Evolutionary conservation across 2,329 filamentous ascomycete species (phyloP), one percentile per base, ranked within the genome.

Genomic region (Ophiostoma montium): DNA sequence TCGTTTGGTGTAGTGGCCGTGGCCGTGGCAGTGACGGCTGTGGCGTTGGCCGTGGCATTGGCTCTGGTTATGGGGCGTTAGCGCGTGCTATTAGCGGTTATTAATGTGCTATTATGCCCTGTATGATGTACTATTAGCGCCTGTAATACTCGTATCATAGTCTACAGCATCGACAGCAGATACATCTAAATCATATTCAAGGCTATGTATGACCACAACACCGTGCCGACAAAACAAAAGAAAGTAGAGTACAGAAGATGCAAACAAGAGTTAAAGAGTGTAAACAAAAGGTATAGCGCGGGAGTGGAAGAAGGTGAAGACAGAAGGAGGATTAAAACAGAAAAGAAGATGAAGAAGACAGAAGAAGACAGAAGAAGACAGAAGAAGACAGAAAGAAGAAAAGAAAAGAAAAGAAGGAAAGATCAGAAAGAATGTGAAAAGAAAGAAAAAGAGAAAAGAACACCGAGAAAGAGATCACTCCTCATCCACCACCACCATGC

Each of bases 401-500:
- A 13, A 5, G 41, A 38, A 45, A 31, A 11, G 33, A 21, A 23
- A n/a, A 11, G 5, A 18, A 13, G 9, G 10, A 31, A 30, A 6
- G 10, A 11, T 8, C 5, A 32, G 31, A 15, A 32, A n/a, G 41
- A 7, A 19, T 18, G 44, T 16, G 15, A 10, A 19, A 16, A 19
- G 19, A 49, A 31, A 21, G n/a, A 21, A 16, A 41, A 39, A 46
- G 10, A 5, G 41, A 38, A 45, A 31, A 11, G 33, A 21, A 23
- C 12, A 11, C 8, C 2, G 8, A 10, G 13, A 11, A 31, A 8
- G 5, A 30, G 21, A 30, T 23, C 30, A 75, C 62, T 78, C 75
- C 60, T 78, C 75, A 49, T 75, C 69, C 53, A 78, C 61, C 55
- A 72, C 72, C 48, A 68, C 68, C 74, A 77, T 76, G 52, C 66